These are phyloP conservation scores for Kodamaea plutei DNA, from an alignment of 1,139 yeast genomes.

Conservation along the genomic window DNA sequence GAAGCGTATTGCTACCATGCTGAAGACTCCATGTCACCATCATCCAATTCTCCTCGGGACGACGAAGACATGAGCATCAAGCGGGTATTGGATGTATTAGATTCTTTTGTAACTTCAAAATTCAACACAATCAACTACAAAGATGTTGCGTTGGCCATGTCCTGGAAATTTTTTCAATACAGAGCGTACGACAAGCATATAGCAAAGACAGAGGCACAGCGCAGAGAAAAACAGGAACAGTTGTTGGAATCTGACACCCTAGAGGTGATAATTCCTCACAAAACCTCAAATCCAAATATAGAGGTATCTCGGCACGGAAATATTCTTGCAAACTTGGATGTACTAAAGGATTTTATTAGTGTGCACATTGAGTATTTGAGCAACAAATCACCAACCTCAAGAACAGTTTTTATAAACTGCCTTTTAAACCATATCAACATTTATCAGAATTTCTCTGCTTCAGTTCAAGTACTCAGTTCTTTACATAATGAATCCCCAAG, in stretches of 20 bases:
- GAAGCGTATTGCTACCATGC: conserved; percentile 34
- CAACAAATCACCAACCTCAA: conserved; percentile 16
- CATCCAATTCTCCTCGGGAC: neutral
- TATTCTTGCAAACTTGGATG: conserved; percentile 28
- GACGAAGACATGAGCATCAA: conserved; percentile 24
- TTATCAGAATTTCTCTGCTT: conserved; percentile 36
- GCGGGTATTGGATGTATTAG: conserved; percentile 31
- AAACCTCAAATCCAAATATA: conserved; percentile 20
- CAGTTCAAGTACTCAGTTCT: conserved; percentile 20
- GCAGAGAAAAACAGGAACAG: conserved; percentile 1
- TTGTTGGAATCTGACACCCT: neutral
- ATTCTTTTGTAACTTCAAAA: conserved; percentile 20
- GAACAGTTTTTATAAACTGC: conserved; percentile 34
- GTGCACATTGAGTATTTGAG: conserved; percentile 24
- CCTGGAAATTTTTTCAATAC: conserved; percentile 27
- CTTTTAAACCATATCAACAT: conserved; percentile 32
- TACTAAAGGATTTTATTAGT: conserved; percentile 21
- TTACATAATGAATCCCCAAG: conserved; percentile 18
- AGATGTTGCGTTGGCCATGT: conserved; percentile 31
- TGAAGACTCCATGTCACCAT: conserved; percentile 7
- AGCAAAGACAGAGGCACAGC: conserved; percentile 10
- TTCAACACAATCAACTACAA: conserved; percentile 18
- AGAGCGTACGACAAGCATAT: conserved; percentile 23
- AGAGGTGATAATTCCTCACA: conserved; percentile 15
- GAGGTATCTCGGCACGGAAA: conserved; percentile 27